These are phyloP conservation scores for Linnemannia elongata DNA, from an alignment of 192 early-diverging fungal species.

Conservation along the genomic window DNA sequence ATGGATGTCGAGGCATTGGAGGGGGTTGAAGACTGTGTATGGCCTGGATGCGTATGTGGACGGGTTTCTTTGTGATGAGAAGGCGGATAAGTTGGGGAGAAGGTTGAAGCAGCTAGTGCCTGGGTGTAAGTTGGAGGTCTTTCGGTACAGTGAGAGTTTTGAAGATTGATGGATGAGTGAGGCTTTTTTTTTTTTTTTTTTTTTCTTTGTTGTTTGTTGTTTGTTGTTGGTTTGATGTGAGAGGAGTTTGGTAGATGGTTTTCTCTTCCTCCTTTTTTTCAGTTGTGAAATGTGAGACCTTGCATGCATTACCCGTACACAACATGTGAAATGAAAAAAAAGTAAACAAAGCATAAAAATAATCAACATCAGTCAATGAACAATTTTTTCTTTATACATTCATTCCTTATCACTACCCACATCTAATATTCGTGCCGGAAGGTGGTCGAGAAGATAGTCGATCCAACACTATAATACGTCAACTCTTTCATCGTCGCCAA, in stretches of 20 bases:
- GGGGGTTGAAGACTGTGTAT: neutral
- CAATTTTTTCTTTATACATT: neutral
- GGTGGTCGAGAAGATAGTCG: conserved; percentile 13
- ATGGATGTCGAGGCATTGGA: neutral
- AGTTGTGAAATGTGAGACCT: neutral
- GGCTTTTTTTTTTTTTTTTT: neutral
- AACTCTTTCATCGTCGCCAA: conserved; percentile 7
- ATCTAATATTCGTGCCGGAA: neutral
- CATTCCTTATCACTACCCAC: neutral
- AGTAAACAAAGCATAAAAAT: neutral
- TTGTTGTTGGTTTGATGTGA: neutral
- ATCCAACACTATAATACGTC: conserved; percentile 15
- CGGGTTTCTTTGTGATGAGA: neutral
- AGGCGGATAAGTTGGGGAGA: neutral
- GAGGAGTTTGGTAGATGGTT: neutral
- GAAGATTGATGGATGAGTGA: neutral
- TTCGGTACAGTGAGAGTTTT: neutral
- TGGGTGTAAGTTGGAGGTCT: neutral
- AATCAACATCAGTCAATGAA: neutral
- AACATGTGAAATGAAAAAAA: neutral
- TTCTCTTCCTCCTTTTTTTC: neutral
- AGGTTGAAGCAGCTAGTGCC: neutral
- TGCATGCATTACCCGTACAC: neutral
- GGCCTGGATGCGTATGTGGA: neutral
- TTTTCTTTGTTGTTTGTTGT: neutral